A percentile compares a stretch with the other conserved stretches of the same genome.
Evolutionary conservation across 164 flowering plant genomes (phyloP).

Genomic region (Chimonanthus salicifolius): DNA sequence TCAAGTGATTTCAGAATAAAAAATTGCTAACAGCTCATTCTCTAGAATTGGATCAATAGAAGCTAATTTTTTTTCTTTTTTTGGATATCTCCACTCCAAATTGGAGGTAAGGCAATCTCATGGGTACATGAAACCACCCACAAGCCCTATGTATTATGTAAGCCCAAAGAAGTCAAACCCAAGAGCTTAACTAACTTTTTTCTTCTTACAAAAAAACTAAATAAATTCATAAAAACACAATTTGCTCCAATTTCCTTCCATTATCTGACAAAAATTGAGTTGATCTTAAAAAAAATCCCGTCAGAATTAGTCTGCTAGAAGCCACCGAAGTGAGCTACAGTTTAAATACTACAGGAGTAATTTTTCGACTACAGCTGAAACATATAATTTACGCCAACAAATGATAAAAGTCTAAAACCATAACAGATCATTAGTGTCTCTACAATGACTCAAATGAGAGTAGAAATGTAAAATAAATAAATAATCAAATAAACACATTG

Average conservation of each 20-base stretch:
- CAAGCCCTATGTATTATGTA: too few species aligned
- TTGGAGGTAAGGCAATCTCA: too few species aligned
- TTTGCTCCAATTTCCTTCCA: background rate
- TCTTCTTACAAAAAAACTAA: too few species aligned
- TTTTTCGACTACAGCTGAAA: background rate
- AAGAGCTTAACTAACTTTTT: too few species aligned
- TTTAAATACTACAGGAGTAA: background rate
- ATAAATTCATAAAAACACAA: background rate
- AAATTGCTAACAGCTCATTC: too few species aligned
- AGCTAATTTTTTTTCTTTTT: background rate
- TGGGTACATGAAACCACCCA: too few species aligned
- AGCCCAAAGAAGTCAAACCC: too few species aligned
- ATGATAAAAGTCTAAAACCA: background rate
- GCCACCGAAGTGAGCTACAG: background rate
- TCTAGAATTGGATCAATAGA: background rate
- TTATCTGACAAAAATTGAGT: background rate
- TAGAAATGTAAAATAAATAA: too few species aligned
- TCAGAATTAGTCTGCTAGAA: background rate
- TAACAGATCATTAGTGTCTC: background rate
- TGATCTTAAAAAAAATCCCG: background rate
- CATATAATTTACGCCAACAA: background rate
- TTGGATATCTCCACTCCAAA: too few species aligned
- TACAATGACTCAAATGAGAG: background rate
- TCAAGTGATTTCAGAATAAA: background rate
- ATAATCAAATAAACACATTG: too few species aligned